Base-by-base conservation (phyloP, 2,329 filamentous ascomycete species). In the Cercospora janseana region DNA sequence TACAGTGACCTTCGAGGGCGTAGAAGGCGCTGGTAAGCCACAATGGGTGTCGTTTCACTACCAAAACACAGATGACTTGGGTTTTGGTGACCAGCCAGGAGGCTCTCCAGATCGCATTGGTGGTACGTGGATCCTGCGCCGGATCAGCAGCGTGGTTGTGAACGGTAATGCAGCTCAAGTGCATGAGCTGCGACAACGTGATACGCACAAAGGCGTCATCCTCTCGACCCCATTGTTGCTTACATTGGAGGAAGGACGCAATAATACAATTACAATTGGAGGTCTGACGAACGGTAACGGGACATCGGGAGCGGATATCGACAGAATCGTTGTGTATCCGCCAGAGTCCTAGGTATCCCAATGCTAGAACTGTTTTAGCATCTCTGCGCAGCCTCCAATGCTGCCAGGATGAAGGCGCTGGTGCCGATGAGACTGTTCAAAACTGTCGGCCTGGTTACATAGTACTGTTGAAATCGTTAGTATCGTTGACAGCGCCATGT, bases 21-120 rank as follows among this genome's bases (percentile, higher is more conserved):
- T 80, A 31, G 65, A 76, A 58, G 78, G 78, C 6, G 66, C 68
- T 0, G 77, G 77, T 2, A 72, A 74, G 49, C 72, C 74, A 1
- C 78, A 80, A 60, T 81, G 77, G 77, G 72, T 81, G 1, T 78
- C 77, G 0, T 80, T 81, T 62, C 76, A 80, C 62, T 79, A 80
- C 56, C 77, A 81, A 53, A 80, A 82, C 63, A 81, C 71, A 2
- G 79, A 82, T 42, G 79, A 82, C 51, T 80, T 81, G 77, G 79
- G 79, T 2, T 82, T 79, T 47, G 79, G 79, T 1, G 70, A 72
- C 51, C 70, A 72, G 53, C 64, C 81, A 2, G 76, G 74, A 34
- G 81, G 80, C 4, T 66, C 69, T 0, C 81, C 81, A 0, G 80
- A 84, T 60, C 75, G 81, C 5, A 82, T 84, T 47, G 77, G 77